Base-by-base conservation (phyloP, 1,284 basidiomycete genomes). In the Apiotrichum montevideense region DNA sequence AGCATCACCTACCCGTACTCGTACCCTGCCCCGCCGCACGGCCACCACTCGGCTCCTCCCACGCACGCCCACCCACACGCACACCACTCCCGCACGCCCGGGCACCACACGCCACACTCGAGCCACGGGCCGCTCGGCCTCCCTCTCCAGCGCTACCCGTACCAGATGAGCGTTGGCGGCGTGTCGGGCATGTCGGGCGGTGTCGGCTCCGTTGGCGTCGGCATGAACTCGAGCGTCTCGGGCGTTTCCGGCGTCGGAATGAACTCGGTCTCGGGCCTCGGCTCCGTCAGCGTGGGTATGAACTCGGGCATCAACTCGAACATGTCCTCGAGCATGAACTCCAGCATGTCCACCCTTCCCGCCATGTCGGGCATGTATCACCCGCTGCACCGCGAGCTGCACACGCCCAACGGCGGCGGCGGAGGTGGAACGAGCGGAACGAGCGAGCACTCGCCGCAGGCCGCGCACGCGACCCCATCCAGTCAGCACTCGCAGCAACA, bases 1-100 rank as follows among this genome's bases (percentile, higher is more conserved):
- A 42, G 43, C n/a, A 35, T 51, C 37, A 32, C 39, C 15, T 51
- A 51, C 15, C 50, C 50, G 4, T 51, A 51, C 48, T 41, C 40
- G 32, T 50, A 42, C 29, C 48, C 37, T 6, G 8, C 37, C 5
- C 10, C 37, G 21, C 8, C 13, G 37, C 21, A 21, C 21, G 6
- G n/a, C 41, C 41, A 10, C 8, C 41, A 11, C 41, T 43, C 41
- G 41, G 9, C 41, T 8, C 41, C 6, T 11, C 21, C 9, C 7
- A 9, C 21, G 5, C 7, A 33, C 44, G 6, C 21, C 29, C 29
- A 33, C 29, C 33, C 32, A 5, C 29, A 46, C 15, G 13, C 29
- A 2, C 4, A n/a, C 14, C 46, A 47, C 34, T n/a, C 46, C 14
- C 35, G n/a, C 34, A 9, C 35, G 14, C 10, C 9, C 37, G 34